These are phyloP conservation scores for Mortierella sp. DNA, from an alignment of 371 early-diverging fungal genomes.

Conservation along the genomic window DNA sequence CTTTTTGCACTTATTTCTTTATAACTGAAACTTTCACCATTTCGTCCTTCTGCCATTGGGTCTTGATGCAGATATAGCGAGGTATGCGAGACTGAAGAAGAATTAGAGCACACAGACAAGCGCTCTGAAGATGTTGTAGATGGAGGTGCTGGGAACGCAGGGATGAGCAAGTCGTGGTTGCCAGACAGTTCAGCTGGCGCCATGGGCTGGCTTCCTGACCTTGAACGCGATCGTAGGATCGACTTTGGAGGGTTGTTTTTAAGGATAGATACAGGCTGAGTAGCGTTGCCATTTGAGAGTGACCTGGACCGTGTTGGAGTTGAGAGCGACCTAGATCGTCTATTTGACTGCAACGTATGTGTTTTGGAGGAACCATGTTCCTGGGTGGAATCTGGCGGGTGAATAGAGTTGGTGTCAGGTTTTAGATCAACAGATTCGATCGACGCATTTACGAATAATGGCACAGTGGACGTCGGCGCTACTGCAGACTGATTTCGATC, in stretches of 20 bases:
- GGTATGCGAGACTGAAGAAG: constrained; percentile 14
- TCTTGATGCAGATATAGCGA: constrained; percentile 35
- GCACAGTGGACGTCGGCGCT: neutral
- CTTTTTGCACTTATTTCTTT: neutral
- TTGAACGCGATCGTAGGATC: constrained; percentile 30
- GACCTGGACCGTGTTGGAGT: constrained; percentile 20
- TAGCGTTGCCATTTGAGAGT: constrained; percentile 6
- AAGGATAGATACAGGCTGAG: constrained; percentile 28
- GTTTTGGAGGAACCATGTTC: neutral
- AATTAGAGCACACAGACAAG: constrained; percentile 16
- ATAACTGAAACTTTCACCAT: neutral
- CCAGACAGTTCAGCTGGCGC: neutral
- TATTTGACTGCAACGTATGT: neutral
- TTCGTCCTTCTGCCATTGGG: constrained; percentile 18
- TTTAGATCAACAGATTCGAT: neutral
- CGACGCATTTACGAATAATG: neutral
- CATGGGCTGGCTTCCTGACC: constrained; percentile 18
- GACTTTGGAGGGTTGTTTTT: constrained; percentile 42
- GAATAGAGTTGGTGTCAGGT: neutral
- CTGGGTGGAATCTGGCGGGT: neutral
- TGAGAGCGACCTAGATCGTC: constrained; percentile 21
- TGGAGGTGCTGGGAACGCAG: constrained; percentile 20
- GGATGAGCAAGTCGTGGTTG: constrained; percentile 7
- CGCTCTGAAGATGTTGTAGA: neutral
- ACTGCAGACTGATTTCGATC: neutral